phyloP scores from a whole-genome alignment of 768 basidiomycete species.

The Tylopilus subfusipes region DNA sequence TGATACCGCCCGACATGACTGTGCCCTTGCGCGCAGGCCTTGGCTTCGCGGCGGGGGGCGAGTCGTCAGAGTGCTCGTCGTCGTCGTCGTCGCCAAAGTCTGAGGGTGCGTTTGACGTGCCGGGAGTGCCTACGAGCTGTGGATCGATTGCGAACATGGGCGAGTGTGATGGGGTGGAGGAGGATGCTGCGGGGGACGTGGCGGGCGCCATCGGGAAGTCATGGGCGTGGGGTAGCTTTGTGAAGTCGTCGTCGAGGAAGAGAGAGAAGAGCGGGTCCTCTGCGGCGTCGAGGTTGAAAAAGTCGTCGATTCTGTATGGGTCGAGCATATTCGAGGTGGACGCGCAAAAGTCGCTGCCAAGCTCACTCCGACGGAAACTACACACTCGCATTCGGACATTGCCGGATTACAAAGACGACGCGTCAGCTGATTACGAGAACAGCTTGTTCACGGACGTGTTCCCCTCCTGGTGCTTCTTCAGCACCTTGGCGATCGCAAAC shows the following conservation, averaged over 20 bases:
- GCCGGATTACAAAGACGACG: slow-evolving; percentile 18
- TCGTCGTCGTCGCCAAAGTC: slow-evolving; percentile 40
- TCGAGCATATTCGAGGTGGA: slow-evolving; percentile 22
- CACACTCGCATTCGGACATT: slow-evolving; percentile 4
- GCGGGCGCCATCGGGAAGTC: slow-evolving; percentile 32
- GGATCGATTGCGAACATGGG: slow-evolving; percentile 61
- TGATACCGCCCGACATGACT: slow-evolving; percentile 69
- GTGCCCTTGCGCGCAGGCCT: slow-evolving; percentile 61
- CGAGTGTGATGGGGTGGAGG: slow-evolving; percentile 18
- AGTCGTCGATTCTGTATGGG: slow-evolving; percentile 46
- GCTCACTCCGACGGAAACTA: too few species aligned
- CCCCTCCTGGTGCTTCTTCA: slow-evolving; percentile 96
- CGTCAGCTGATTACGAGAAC: slow-evolving; percentile 50
- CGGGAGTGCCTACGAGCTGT: slow-evolving; percentile 67
- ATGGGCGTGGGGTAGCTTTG: slow-evolving; percentile 28
- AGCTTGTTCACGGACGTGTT: slow-evolving; percentile 94
- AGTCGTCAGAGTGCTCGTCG: slow-evolving; percentile 19
- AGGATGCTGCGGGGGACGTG: slow-evolving; percentile 12
- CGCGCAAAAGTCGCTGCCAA: too few species aligned
- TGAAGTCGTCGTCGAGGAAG: slow-evolving; percentile 44
- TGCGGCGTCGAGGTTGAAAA: slow-evolving; percentile 61
- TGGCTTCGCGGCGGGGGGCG: slow-evolving; percentile 34
- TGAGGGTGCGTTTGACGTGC: slow-evolving; percentile 42
- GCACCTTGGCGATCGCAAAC: slow-evolving; percentile 94
- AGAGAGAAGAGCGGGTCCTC: slow-evolving; percentile 41